Conservation (phyloP, 2,329 filamentous ascomycete genomes). For the Aureobasidium sp. region DNA sequence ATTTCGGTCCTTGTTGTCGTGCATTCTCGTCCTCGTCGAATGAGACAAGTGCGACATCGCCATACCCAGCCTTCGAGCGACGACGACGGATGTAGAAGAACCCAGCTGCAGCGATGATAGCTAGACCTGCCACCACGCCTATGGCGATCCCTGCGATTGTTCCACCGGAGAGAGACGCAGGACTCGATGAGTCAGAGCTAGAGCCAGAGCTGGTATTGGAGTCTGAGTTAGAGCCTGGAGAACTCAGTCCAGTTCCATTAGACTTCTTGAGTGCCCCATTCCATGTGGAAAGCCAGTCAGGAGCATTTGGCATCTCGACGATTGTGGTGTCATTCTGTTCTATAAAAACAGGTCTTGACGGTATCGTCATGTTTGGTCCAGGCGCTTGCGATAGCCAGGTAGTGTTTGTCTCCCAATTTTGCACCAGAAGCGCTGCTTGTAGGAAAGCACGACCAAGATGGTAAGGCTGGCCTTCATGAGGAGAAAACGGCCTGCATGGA, state of each 20-base stretch:
- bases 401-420: slow-evolving; percentile 6
- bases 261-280: background rate
- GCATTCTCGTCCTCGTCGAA: background rate
- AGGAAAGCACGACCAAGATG: slow-evolving; percentile 11
- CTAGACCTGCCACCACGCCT: background rate
- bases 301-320: background rate
- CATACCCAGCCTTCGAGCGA: background rate
- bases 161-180: background rate
- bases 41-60: background rate
- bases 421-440: slow-evolving; percentile 1
- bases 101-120: background rate
- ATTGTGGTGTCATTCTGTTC: background rate
- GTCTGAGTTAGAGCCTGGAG: background rate
- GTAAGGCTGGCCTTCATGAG: background rate
- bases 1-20: background rate
- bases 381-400: slow-evolving; percentile 4
- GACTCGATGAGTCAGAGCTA: background rate
- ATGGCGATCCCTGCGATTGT: slow-evolving; percentile 4
- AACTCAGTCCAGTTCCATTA: no score
- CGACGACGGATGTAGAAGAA: background rate
- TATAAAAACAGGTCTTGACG: background rate
- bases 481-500: background rate
- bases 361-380: background rate
- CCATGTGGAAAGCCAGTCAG: background rate
- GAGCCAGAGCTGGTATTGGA: no score